phyloP scores from a whole-genome alignment of 2,329 filamentous ascomycete genomes.

The Botrytis paeoniae region DNA sequence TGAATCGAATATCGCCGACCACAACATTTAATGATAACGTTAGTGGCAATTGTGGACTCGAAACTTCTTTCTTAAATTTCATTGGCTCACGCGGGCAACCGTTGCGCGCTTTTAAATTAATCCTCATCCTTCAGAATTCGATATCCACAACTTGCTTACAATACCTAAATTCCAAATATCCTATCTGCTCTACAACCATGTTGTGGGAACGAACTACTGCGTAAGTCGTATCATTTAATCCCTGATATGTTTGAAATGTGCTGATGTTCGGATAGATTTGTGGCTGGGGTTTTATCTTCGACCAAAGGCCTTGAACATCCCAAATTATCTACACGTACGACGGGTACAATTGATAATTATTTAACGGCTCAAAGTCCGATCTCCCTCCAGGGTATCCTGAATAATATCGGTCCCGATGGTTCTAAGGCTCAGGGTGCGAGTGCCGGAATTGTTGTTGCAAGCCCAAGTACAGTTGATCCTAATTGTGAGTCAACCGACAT shows the following conservation, averaged over 20 bases:
- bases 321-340: neutral
- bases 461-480: constrained; percentile 50
- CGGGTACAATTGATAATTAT: constrained; percentile 3
- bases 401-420: constrained; percentile 55
- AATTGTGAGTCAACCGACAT: constrained; percentile 45
- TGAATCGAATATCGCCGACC: neutral
- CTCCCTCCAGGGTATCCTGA: constrained; percentile 50
- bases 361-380: constrained; percentile 40
- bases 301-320: neutral
- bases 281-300: neutral
- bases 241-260: neutral
- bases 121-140: neutral
- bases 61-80: neutral
- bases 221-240: neutral
- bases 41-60: neutral
- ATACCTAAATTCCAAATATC: neutral
- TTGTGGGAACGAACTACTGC: constrained; percentile 11
- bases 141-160: neutral
- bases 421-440: constrained; percentile 46
- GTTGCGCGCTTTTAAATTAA: neutral
- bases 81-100: neutral
- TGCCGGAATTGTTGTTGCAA: constrained; percentile 52
- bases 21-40: neutral
- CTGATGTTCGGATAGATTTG: neutral
- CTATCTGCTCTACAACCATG: constrained; percentile 3